phyloP scores from a whole-genome alignment of 2,329 filamentous ascomycete species.

The Botrytis medusae region DNA sequence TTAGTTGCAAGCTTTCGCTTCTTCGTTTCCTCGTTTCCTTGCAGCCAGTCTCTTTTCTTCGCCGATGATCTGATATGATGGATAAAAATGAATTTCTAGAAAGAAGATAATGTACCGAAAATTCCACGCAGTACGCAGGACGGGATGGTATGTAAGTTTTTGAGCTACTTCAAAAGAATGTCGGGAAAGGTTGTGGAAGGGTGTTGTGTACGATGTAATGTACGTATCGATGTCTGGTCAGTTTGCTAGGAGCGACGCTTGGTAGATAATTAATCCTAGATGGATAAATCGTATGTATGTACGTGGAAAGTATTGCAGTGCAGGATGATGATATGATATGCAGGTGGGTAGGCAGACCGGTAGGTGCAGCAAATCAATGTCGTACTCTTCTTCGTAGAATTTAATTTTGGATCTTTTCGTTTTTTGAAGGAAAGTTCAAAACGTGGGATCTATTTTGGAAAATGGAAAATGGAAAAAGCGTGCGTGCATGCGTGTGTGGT shows the following conservation, averaged over 20 bases:
- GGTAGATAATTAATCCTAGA: neutral
- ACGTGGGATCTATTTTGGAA: constrained; percentile 14
- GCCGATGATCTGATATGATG: constrained; percentile 12
- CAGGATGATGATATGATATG: constrained; percentile 15
- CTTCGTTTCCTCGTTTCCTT: constrained; percentile 8
- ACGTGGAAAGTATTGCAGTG: constrained; percentile 5
- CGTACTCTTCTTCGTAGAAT: constrained; percentile 13
- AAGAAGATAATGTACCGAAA: constrained; percentile 17
- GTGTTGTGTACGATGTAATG: constrained; percentile 9
- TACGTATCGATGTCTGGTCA: constrained; percentile 5
- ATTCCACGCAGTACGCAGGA: constrained; percentile 16
- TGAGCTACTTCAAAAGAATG: constrained; percentile 1
- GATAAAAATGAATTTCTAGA: neutral
- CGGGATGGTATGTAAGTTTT: constrained; percentile 6
- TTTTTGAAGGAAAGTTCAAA: neutral
- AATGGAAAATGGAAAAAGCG: neutral
- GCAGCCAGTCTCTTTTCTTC: constrained; percentile 1
- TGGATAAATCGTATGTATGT: neutral
- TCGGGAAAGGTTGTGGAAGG: constrained; percentile 12
- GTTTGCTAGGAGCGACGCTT: constrained; percentile 10
- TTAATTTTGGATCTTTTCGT: neutral
- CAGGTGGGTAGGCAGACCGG: constrained; percentile 14
- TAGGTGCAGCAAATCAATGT: constrained; percentile 5
- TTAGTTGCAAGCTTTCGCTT: constrained; percentile 5
- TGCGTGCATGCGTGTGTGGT: neutral